Conservation (phyloP, 2,329 filamentous ascomycete species). For the Beauveria sp. region DNA sequence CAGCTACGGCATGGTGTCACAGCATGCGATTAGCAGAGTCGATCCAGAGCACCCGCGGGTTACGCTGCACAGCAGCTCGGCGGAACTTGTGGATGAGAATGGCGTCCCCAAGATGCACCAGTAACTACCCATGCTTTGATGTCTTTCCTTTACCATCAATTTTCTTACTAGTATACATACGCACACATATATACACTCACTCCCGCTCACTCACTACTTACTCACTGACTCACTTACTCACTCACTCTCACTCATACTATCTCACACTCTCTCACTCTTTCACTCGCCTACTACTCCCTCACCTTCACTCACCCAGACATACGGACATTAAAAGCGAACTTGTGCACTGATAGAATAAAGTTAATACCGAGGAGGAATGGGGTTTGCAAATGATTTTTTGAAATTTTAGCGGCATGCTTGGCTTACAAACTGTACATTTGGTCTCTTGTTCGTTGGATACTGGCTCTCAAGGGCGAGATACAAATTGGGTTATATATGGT, state of each 20-base stretch:
- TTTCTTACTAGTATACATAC: neutral
- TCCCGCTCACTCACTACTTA: no score
- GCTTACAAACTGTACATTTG: constrained; percentile 9
- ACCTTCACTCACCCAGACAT: neutral
- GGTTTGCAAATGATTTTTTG: neutral
- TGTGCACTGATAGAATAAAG: constrained; percentile 5
- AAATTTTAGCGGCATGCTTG: constrained; percentile 5
- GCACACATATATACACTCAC: neutral
- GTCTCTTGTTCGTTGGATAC: neutral
- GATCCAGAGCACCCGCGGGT: constrained; percentile 38
- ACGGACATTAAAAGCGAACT: constrained; percentile 1
- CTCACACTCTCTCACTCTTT: no score
- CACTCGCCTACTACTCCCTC: neutral
- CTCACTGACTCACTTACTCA: no score
- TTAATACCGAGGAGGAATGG: neutral
- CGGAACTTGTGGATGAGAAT: constrained; percentile 47
- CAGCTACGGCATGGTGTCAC: constrained; percentile 49
- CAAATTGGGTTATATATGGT: constrained; percentile 8
- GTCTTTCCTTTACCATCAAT: neutral
- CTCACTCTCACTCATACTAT: no score
- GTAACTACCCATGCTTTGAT: neutral
- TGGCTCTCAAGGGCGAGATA: neutral
- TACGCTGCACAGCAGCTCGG: constrained; percentile 45
- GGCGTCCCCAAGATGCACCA: constrained; percentile 1
- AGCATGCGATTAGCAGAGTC: constrained; percentile 48